Evolutionary conservation across 768 basidiomycete genomes (phyloP), one percentile per base, ranked within the genome.

Genomic region (Tulasnella sp.): DNA sequence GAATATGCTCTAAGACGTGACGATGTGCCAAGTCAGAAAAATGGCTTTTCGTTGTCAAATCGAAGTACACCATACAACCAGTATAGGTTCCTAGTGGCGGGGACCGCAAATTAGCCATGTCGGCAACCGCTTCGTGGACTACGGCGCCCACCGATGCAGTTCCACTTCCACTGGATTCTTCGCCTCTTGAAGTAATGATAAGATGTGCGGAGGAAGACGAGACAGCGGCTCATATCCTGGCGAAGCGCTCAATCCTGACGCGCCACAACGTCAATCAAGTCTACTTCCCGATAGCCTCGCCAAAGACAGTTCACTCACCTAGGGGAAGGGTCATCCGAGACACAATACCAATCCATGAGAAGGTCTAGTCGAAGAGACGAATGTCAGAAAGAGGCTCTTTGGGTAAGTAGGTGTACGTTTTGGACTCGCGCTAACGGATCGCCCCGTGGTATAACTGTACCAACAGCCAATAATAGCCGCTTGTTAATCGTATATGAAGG

Each of bases 361-460:
- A 42, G 17, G 69, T 67, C 75, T 76, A 31, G 11, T 29, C 19
- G 58, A 75, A 40, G 15, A n/a, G 40, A 31, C 12, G 67, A 22
- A 40, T 4, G 12, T n/a, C n/a, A n/a, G n/a, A n/a, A n/a, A n/a
- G n/a, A n/a, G n/a, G n/a, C n/a, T n/a, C n/a, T n/a, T n/a, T n/a
- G n/a, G n/a, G n/a, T n/a, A n/a, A n/a, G n/a, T n/a, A n/a, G n/a
- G n/a, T n/a, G n/a, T n/a, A n/a, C n/a, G n/a, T n/a, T n/a, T 4
- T 76, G 36, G 9, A 42, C 29, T 31, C 39, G 69, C 74, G 2
- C 12, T 40, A 17, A 69, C 38, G 9, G 64, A 67, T 40, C 42
- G 34, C 7, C 74, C 74, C 3, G 37, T n/a, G 25, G 58, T 76
- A 25, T 76, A 40, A 14, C n/a, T 29, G 40, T 68, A 76, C 74